phyloP scores from a whole-genome alignment of 2,329 filamentous ascomycete species.

The Beauveria sp. region DNA sequence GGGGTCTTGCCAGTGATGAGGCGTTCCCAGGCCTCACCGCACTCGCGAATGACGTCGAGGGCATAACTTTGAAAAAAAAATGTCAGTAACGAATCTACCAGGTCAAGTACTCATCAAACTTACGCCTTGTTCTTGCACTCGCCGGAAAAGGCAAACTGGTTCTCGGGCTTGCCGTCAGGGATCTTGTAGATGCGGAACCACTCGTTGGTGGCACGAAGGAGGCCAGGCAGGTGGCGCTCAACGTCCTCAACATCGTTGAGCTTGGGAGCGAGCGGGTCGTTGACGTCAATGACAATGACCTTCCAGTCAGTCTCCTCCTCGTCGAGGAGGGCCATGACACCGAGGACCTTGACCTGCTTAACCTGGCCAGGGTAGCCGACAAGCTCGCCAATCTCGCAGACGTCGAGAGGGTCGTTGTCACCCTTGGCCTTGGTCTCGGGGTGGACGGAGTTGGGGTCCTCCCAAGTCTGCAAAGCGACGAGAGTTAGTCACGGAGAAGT shows the following conservation, averaged over 20 bases:
- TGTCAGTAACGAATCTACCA: constrained; percentile 11
- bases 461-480: constrained; percentile 69
- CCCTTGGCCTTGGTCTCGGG: constrained; percentile 99
- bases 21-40: constrained; percentile 93
- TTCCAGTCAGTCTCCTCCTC: constrained; percentile 99
- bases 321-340: constrained; percentile 97
- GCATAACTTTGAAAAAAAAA: constrained; percentile 61
- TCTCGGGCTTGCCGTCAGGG: constrained; percentile 99
- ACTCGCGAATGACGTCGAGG: constrained; percentile 91
- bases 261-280: constrained; percentile 92
- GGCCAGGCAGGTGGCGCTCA: constrained; percentile 93
- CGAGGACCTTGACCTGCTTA: constrained; percentile 99
- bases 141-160: constrained; percentile 99
- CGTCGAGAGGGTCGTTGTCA: constrained; percentile 97
- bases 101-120: constrained; percentile 18
- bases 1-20: constrained; percentile 85
- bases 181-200: constrained; percentile 99
- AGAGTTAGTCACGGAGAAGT: constrained; percentile 11
- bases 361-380: constrained; percentile 93
- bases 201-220: constrained; percentile 96
- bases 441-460: constrained; percentile 93
- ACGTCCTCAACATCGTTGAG: constrained; percentile 99
- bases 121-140: constrained; percentile 99
- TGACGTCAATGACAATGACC: constrained; percentile 98
- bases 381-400: constrained; percentile 98